phyloP scores from a whole-genome alignment of 2,329 filamentous ascomycete species.

The Diaporthe citriasiana region DNA sequence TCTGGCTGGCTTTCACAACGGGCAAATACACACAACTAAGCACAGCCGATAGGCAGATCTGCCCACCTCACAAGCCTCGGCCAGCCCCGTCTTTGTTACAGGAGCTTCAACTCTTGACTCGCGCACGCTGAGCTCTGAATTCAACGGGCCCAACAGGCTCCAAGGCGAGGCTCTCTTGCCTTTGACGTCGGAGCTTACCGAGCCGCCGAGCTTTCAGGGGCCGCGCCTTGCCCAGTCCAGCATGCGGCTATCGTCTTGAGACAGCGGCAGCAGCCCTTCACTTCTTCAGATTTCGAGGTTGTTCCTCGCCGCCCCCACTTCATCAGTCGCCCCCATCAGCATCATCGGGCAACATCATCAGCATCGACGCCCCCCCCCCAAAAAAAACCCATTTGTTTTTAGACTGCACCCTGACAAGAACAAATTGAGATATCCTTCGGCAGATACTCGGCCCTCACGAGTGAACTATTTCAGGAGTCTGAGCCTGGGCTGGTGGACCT shows the following conservation, averaged over 20 bases:
- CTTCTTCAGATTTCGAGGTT: conserved; percentile 20
- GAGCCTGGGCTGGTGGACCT: not conserved
- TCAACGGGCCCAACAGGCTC: conserved; percentile 8
- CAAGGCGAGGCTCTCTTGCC: not conserved
- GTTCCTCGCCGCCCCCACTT: not conserved
- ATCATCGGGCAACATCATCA: not conserved
- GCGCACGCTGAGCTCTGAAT: conserved; percentile 1
- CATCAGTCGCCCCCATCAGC: not conserved
- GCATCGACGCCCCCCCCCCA: not conserved
- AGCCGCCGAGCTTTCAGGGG: conserved; percentile 27
- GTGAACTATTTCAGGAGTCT: conserved; percentile 33
- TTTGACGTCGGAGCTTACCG: conserved; percentile 36
- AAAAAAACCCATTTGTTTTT: not conserved
- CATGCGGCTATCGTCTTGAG: conserved; percentile 37
- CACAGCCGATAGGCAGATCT: not conserved
- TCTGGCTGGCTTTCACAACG: not conserved
- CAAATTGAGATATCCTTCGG: not conserved
- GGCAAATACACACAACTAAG: not conserved
- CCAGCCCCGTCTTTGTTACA: conserved; percentile 20
- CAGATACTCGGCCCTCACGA: conserved; percentile 20
- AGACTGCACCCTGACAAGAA: not conserved
- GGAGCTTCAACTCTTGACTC: conserved; percentile 8
- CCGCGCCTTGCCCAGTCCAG: conserved; percentile 19
- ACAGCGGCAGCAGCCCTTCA: conserved; percentile 36
- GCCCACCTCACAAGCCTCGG: not conserved